Percentiles rank a stretch among this genome's conserved stretches.
Evolutionary conservation across 441 rosid genomes (phyloP).

Genomic region (Euphorbia corollata): DNA sequence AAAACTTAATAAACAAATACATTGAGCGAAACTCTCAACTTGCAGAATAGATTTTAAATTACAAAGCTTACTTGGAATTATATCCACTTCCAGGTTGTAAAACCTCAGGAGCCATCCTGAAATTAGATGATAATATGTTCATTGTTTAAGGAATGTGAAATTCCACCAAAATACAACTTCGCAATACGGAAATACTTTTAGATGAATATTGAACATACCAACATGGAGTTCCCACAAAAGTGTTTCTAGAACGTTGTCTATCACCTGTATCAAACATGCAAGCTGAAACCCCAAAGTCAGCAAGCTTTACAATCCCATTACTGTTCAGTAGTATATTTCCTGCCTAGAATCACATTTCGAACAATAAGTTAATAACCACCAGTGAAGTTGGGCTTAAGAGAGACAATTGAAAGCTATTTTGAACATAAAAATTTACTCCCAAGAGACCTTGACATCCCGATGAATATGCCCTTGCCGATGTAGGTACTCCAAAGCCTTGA

Average conservation of each 20-base stretch:
- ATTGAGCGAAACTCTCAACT: slow-evolving; percentile 2
- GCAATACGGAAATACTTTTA: background rate
- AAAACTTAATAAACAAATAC: background rate
- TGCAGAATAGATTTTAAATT: slow-evolving; percentile 4
- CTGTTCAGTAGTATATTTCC: slow-evolving; percentile 86
- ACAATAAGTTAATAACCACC: slow-evolving; percentile 10
- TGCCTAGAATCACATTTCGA: slow-evolving; percentile 46
- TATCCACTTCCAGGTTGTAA: slow-evolving; percentile 99
- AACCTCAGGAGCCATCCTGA: slow-evolving; percentile 99
- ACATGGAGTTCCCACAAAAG: slow-evolving; percentile 99
- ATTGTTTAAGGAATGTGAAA: background rate
- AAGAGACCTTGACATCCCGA: slow-evolving; percentile 87
- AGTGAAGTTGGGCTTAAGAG: slow-evolving; percentile 6
- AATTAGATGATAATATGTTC: slow-evolving; percentile 23
- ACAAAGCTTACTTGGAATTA: slow-evolving; percentile 73
- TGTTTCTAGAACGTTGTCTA: slow-evolving; percentile 90
- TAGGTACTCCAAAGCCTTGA: slow-evolving; percentile 90
- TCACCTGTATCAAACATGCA: slow-evolving; percentile 96
- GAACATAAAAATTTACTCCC: slow-evolving; percentile 11
- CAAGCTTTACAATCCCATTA: slow-evolving; percentile 82
- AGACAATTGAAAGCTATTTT: slow-evolving; percentile 11
- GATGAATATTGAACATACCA: slow-evolving; percentile 38
- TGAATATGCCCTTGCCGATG: slow-evolving; percentile 97
- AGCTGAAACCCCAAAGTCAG: slow-evolving; percentile 97
- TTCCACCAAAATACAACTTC: slow-evolving; percentile 1